phyloP scores from a whole-genome alignment of 2,329 filamentous ascomycete genomes.

The Neophaeococcomyces mojaviensis region DNA sequence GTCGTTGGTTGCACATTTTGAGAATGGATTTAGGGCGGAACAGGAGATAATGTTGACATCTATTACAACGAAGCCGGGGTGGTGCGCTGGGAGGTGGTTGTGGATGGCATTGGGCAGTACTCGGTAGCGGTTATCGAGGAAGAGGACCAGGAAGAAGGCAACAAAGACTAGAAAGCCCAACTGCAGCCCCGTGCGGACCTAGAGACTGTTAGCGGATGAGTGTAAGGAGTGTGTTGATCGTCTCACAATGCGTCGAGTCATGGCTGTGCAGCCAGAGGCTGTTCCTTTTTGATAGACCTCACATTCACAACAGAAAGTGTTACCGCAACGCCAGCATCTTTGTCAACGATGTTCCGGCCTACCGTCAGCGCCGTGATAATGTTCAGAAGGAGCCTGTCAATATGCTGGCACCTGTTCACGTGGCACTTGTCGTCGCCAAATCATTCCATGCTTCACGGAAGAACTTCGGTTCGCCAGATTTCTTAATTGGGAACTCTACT shows the following conservation, averaged over 20 bases:
- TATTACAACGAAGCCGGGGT: conserved; percentile 75
- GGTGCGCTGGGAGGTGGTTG: conserved; percentile 76
- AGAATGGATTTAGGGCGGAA: conserved; percentile 65
- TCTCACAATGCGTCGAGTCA: conserved; percentile 10
- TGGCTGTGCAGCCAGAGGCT: conserved; percentile 8
- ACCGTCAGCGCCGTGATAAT: not conserved
- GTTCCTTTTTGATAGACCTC: not conserved
- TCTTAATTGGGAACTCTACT: too few species aligned
- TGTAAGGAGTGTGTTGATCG: not conserved
- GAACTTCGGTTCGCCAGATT: too few species aligned
- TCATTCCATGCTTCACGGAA: too few species aligned
- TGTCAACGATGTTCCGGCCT: not conserved
- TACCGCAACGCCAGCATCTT: not conserved
- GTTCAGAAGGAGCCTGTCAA: not conserved
- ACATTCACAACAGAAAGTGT: conserved; percentile 5
- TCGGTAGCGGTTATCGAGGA: conserved; percentile 82
- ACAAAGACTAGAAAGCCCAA: conserved; percentile 59
- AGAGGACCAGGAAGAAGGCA: conserved; percentile 63
- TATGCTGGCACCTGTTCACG: too few species aligned
- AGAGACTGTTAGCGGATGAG: conserved; percentile 7
- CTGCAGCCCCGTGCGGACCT: conserved; percentile 65
- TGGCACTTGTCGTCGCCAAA: too few species aligned
- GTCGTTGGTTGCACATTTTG: conserved; percentile 66
- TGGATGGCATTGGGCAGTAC: conserved; percentile 81
- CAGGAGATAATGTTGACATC: conserved; percentile 75